Percentiles rank a stretch among this genome's conserved stretches.
Conservation (phyloP, 345 rosid genomes). For the Euphorbia lathyris region DNA sequence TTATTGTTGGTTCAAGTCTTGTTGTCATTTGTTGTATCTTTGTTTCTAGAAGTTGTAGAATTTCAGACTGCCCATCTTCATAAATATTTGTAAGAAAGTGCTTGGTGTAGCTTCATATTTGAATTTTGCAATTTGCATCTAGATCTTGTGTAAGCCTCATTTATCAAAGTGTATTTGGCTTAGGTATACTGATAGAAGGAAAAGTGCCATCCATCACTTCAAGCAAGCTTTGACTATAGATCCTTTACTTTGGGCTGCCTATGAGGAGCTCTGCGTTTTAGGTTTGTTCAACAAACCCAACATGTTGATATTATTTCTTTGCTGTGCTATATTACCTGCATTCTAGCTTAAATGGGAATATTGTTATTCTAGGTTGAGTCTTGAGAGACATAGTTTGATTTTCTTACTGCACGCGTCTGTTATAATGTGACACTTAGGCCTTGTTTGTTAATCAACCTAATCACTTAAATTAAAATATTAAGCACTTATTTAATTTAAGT, state of each 20-base stretch:
- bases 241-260: conserved; percentile 95
- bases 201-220: conserved; percentile 73
- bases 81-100: background rate
- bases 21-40: background rate
- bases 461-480: too few species aligned
- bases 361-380: background rate
- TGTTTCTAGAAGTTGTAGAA: conserved; percentile 2
- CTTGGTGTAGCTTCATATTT: background rate
- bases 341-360: background rate
- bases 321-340: background rate
- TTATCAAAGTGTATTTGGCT: conserved; percentile 14
- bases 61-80: background rate
- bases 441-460: too few species aligned
- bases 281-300: conserved; percentile 43
- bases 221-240: conserved; percentile 78
- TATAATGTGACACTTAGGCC: background rate
- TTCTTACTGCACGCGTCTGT: conserved; percentile 1
- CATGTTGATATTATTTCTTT: background rate
- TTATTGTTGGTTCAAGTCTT: background rate
- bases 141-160: conserved; percentile 12
- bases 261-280: conserved; percentile 85
- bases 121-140: background rate
- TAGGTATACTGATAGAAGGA: conserved; percentile 94
- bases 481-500: too few species aligned
- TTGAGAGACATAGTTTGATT: background rate